Percentiles rank a stretch among this genome's conserved stretches.
Conservation (phyloP, 306 rosid genomes). For the Trifolium dubium region DNA sequence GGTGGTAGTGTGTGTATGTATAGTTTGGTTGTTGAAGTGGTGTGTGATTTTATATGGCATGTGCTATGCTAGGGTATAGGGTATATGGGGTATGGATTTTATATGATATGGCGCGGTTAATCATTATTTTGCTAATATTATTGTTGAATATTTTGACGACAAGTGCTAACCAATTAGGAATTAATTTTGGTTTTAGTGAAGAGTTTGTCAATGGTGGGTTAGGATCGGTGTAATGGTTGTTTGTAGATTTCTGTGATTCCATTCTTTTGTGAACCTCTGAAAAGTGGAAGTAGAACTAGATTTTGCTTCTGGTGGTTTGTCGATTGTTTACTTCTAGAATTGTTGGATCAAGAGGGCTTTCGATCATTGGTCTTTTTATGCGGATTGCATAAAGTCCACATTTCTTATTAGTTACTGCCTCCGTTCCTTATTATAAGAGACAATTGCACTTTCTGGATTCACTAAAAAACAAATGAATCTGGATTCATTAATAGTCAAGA, state of each 20-base stretch:
- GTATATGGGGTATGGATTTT: not conserved
- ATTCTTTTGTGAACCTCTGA: not conserved
- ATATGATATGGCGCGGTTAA: not conserved
- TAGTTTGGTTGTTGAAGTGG: not conserved
- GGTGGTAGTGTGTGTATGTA: not conserved
- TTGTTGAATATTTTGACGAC: slow-evolving; percentile 19
- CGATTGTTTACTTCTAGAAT: not conserved
- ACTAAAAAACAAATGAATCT: too few species aligned
- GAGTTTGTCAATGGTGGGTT: not conserved
- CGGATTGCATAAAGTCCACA: not conserved
- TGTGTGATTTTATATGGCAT: not conserved
- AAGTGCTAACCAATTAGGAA: not conserved
- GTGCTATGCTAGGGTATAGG: not conserved
- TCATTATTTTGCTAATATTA: not conserved
- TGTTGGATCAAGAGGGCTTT: slow-evolving; percentile 18
- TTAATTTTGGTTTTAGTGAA: not conserved
- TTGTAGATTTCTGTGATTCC: not conserved
- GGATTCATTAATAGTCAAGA: too few species aligned
- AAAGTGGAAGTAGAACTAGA: too few species aligned
- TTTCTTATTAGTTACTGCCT: not conserved
- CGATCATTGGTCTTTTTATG: not conserved
- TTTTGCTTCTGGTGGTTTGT: slow-evolving; percentile 4
- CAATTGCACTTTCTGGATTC: too few species aligned
- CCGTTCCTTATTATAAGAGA: too few species aligned
- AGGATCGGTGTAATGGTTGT: not conserved